Percentiles rank a stretch among this genome's conserved stretches.
Conservation (phyloP, 1,284 basidiomycete genomes). For the Crucibulum parvulum region DNA sequence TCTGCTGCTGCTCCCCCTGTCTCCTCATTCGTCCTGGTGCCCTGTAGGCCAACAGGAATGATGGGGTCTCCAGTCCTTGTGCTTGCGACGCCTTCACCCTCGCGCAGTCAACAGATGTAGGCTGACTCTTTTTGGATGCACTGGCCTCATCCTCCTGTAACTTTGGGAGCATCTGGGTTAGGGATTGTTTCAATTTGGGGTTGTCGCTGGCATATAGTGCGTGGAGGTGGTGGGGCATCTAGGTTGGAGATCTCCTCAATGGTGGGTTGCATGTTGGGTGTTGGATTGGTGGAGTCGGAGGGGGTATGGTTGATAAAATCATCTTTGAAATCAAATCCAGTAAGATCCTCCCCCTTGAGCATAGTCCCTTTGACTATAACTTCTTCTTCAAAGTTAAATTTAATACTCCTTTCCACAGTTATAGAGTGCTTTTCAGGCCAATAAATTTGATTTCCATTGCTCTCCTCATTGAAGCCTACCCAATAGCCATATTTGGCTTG, state of each 20-base stretch:
- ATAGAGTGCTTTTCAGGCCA: slow-evolving; percentile 15
- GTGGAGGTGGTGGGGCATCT: too few relatives aligned
- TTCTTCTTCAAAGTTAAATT: neutral
- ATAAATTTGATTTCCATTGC: slow-evolving; percentile 13
- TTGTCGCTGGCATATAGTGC: too few relatives aligned
- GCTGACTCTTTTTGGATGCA: too few relatives aligned
- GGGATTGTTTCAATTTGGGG: too few relatives aligned
- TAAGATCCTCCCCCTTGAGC: neutral
- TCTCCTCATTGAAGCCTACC: slow-evolving; percentile 15
- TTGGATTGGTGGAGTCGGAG: too few relatives aligned
- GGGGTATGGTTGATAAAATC: too few relatives aligned
- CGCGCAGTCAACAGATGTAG: neutral
- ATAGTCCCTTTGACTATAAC: neutral
- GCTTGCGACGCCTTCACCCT: neutral
- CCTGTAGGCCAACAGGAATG: neutral
- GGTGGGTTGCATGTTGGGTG: too few relatives aligned
- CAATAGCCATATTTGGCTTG: slow-evolving; percentile 8
- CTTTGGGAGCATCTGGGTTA: too few relatives aligned
- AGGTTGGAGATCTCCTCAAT: too few relatives aligned
- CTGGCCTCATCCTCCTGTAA: too few relatives aligned
- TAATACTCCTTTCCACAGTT: slow-evolving; percentile 14
- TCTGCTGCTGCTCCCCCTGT: neutral
- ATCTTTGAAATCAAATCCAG: too few relatives aligned
- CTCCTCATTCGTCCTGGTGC: neutral
- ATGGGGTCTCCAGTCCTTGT: neutral